A percentile compares a stretch with the other conserved stretches of the same genome.
Conservation (phyloP, 805 yeast species). For the Komagataella pastoris region DNA sequence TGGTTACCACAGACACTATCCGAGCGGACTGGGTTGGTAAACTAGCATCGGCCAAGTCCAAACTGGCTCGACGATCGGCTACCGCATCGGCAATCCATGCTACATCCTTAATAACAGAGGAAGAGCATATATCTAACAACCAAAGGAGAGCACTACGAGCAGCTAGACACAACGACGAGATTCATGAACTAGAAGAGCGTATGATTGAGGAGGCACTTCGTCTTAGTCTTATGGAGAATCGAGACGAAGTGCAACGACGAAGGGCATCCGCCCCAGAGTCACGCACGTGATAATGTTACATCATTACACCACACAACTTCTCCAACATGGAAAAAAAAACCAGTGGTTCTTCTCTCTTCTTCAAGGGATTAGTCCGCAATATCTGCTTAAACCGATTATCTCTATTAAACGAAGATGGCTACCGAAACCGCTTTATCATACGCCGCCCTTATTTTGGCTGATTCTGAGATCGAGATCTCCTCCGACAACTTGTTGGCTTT, state of each 20-base stretch:
- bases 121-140: constrained; percentile 1
- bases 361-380: background rate
- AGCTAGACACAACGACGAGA: constrained; percentile 12
- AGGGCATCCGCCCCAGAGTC: background rate
- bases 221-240: constrained; percentile 59
- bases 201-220: constrained; percentile 81
- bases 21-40: constrained; percentile 90
- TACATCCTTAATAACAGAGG: constrained; percentile 50
- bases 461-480: constrained; percentile 89
- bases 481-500: constrained; percentile 65
- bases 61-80: constrained; percentile 77
- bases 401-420: constrained; percentile 39
- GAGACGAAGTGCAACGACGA: constrained; percentile 19
- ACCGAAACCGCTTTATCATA: constrained; percentile 86
- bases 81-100: constrained; percentile 93
- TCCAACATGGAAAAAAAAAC: background rate
- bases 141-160: background rate
- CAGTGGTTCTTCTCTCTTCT: background rate
- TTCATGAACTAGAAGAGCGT: constrained; percentile 44
- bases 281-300: background rate
- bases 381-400: background rate
- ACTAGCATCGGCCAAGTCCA: constrained; percentile 57
- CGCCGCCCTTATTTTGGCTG: constrained; percentile 98
- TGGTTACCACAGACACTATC: constrained; percentile 67
- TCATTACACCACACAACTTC: background rate